Evolutionary conservation across 1,284 basidiomycete species (phyloP).

Genomic region (Bjerkandera adusta): DNA sequence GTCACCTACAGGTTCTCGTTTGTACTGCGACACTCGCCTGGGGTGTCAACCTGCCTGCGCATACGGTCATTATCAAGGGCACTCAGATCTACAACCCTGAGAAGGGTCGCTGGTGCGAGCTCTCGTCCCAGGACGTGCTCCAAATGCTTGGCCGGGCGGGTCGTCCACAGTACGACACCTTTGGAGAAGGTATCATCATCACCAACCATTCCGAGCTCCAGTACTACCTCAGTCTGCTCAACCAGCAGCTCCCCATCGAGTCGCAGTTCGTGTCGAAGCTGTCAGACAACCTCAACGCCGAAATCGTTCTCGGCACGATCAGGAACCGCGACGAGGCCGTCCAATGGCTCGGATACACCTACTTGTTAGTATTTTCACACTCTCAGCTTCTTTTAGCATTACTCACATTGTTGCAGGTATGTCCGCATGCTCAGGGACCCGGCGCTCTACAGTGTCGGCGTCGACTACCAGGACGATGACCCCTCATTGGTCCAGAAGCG

Average conservation of each 20-base stretch:
- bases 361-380: constrained; percentile 64
- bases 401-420: constrained; percentile 52
- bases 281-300: constrained; percentile 96
- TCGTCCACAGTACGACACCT: constrained; percentile 97
- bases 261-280: constrained; percentile 92
- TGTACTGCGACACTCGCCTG: constrained; percentile 98
- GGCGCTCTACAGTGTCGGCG: constrained; percentile 84
- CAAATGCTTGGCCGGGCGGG: constrained; percentile 99
- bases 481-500: constrained; percentile 87
- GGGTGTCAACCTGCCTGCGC: constrained; percentile 99
- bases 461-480: constrained; percentile 91
- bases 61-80: constrained; percentile 99
- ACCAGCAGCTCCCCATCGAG: constrained; percentile 97
- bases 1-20: constrained; percentile 92
- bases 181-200: constrained; percentile 98
- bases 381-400: constrained; percentile 2
- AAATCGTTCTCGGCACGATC: constrained; percentile 95
- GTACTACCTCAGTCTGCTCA: constrained; percentile 93
- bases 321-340: constrained; percentile 97
- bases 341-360: constrained; percentile 96
- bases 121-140: constrained; percentile 95
- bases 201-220: constrained; percentile 97
- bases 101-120: constrained; percentile 96
- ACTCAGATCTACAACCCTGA: constrained; percentile 99
- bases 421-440: constrained; percentile 96